phyloP scores from a whole-genome alignment of 208 protist genomes.

The Polymyxa betae region DNA sequence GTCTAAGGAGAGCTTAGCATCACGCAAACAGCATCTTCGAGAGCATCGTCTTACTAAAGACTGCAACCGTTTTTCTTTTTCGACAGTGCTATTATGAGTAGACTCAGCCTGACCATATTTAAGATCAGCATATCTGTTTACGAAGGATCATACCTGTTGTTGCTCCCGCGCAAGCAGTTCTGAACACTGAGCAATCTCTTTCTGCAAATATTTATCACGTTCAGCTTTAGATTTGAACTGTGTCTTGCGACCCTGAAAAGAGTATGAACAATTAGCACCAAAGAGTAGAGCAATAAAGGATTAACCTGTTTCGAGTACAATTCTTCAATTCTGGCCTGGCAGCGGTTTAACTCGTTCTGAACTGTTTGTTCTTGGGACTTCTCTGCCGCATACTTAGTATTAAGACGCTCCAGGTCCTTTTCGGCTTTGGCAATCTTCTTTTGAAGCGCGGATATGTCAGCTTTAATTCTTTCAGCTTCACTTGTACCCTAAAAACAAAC shows the following conservation, averaged over 20 bases:
- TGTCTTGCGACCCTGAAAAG: not conserved
- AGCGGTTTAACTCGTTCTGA: not conserved
- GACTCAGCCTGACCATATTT: not conserved
- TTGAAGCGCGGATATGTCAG: constrained; percentile 68
- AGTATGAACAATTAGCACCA: too few species aligned
- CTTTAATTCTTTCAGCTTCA: not conserved
- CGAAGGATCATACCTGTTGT: not conserved
- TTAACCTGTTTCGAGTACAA: constrained; percentile 37
- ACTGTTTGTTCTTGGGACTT: not conserved
- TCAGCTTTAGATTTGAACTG: not conserved
- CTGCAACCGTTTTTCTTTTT: not conserved
- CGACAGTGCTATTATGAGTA: not conserved
- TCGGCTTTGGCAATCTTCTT: constrained; percentile 75
- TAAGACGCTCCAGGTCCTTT: constrained; percentile 72
- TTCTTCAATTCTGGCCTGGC: constrained; percentile 11
- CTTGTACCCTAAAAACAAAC: not conserved
- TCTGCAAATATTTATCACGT: constrained; percentile 1
- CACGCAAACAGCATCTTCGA: not conserved
- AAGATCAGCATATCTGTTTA: constrained; percentile 30
- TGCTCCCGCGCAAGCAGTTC: not conserved
- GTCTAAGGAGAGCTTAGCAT: not conserved
- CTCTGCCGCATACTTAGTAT: constrained; percentile 71
- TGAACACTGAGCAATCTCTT: not conserved
- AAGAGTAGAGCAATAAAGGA: too few species aligned
- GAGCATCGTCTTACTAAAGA: not conserved